Evolutionary conservation across 192 early-diverging fungal genomes (phyloP), one percentile per base, ranked within the genome.

Genomic region (Haplosporangium gracile): DNA sequence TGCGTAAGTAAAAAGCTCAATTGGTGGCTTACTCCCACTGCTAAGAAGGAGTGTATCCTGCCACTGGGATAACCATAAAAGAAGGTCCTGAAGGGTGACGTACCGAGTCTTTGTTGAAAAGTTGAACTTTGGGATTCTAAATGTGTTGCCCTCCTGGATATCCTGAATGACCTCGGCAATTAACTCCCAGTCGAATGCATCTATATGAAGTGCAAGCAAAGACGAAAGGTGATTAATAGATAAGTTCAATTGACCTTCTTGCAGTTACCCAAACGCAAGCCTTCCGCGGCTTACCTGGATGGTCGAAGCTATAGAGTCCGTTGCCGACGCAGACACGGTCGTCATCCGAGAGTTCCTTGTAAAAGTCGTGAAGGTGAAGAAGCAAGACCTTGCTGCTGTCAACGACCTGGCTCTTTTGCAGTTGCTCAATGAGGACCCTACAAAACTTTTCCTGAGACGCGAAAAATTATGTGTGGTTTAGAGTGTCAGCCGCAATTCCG

Each of bases 151-250:
- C 1, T 80, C 70, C 26, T 89, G 70, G 32, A 96, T 81, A 40
- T 80, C 79, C 40, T 89, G 82, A 47, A 98, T 79, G 24, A 91
- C 90, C 8, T 68, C 32, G 22, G 91, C 90, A 45, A 98, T 87
- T 26, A 94, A 79, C 26, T 89, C 91, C 90, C 95, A 97, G 79
- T 98, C 96, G 77, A 95, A 93, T 5, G 95, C 94, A 87, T 94
- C 93, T 81, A 82, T 9, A 70, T 24, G 29, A 4, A 7, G 40
- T 22, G n/a, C 40, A 45, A 68, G 34, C 26, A 63, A 20, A 13
- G 55, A 57, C 40, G 38, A 79, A 38, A 55, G 15, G 32, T 20
- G 13, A 22, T 51, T 51, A 51, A 51, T 20, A 39, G 7, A 49
- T 13, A 11, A 69, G 10, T 16, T 45, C 29, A 34, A 29, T n/a